A percentile compares a stretch with the other conserved stretches of the same genome.
Conservation (phyloP, 2,329 filamentous ascomycete genomes). For the Didymella arachidicola region DNA sequence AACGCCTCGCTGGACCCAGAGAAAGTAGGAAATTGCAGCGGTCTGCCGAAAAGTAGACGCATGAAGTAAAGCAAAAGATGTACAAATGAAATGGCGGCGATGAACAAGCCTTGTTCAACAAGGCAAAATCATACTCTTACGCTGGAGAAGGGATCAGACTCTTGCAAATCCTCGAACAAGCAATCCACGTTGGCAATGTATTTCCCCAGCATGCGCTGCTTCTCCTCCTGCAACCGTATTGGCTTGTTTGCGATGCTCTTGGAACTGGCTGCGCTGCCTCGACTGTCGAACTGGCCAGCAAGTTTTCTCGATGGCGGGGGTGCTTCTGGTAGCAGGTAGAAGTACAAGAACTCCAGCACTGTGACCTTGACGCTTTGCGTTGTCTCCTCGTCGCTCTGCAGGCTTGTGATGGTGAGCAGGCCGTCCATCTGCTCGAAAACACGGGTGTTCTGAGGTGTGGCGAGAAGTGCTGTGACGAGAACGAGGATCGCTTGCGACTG, state of each 20-base stretch:
- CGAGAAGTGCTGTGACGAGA: conserved; percentile 86
- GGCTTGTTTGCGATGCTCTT: conserved; percentile 42
- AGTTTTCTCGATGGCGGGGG: conserved; percentile 55
- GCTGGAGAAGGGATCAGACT: conserved; percentile 68
- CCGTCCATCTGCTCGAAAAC: conserved; percentile 93
- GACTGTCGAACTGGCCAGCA: conserved; percentile 42
- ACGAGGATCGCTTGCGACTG: conserved; percentile 90
- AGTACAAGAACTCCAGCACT: conserved; percentile 96
- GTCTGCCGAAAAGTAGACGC: conserved; percentile 22
- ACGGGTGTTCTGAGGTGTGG: conserved; percentile 85
- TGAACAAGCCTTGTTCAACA: not conserved
- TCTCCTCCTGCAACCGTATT: conserved; percentile 76
- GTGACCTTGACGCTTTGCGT: conserved; percentile 91
- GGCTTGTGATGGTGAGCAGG: conserved; percentile 85
- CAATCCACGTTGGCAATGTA: conserved; percentile 83
- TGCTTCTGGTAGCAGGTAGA: conserved; percentile 95
- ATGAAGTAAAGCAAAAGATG: conserved; percentile 23
- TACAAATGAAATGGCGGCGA: conserved; percentile 25
- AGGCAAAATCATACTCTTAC: conserved; percentile 27
- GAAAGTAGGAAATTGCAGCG: conserved; percentile 21
- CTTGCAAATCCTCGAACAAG: conserved; percentile 82
- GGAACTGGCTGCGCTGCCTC: conserved; percentile 41
- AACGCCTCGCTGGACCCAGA: conserved; percentile 38
- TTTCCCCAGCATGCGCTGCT: conserved; percentile 77
- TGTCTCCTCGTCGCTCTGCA: conserved; percentile 90